These are phyloP conservation scores for Carex cristatella DNA, from an alignment of 176 grass and related monocot genomes.

Conservation along the genomic window DNA sequence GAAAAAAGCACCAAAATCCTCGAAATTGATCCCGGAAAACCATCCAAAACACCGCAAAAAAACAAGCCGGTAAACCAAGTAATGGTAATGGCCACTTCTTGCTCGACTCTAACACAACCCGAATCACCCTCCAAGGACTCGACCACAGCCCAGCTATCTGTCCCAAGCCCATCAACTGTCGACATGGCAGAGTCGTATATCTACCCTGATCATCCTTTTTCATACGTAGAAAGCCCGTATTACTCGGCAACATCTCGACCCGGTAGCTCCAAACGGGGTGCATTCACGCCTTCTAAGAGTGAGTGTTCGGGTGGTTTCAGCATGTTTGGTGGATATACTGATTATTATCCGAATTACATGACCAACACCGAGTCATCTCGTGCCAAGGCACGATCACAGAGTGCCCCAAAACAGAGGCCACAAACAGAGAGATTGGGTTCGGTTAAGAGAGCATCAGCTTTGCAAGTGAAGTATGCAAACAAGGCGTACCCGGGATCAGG, in stretches of 20 bases:
- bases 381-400: constrained; percentile 69
- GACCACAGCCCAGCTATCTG: constrained; percentile 48
- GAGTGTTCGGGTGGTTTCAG: constrained; percentile 40
- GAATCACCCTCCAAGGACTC: constrained; percentile 73
- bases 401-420: constrained; percentile 55
- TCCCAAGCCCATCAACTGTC: constrained; percentile 61
- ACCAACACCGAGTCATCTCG: constrained; percentile 74
- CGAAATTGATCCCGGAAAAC: constrained; percentile 86
- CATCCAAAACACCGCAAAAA: constrained; percentile 13
- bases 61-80: not conserved
- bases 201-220: not conserved
- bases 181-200: constrained; percentile 52
- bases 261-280: constrained; percentile 46
- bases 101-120: constrained; percentile 57
- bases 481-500: constrained; percentile 43
- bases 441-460: constrained; percentile 11
- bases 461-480: constrained; percentile 33
- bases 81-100: constrained; percentile 34
- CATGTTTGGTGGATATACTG: constrained; percentile 60
- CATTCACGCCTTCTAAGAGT: constrained; percentile 73
- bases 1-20: constrained; percentile 92
- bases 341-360: constrained; percentile 77
- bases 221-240: constrained; percentile 55
- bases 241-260: constrained; percentile 62
- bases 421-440: constrained; percentile 18